Evolutionary conservation across 352 stramenopile species (phyloP).

Genomic region (Phytophthora pluvialis): DNA sequence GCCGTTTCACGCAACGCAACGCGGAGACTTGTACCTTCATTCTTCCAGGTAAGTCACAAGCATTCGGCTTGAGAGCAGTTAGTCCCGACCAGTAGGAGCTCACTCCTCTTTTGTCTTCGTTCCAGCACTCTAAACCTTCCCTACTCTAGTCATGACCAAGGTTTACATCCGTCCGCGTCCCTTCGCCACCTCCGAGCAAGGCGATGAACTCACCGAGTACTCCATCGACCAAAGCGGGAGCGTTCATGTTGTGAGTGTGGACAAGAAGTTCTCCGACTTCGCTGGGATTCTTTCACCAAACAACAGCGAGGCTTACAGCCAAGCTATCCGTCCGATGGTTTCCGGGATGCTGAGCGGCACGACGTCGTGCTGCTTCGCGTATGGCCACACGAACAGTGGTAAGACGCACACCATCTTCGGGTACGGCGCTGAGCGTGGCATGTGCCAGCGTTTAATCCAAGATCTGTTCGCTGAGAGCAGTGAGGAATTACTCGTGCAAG

Average conservation of each 20-base stretch:
- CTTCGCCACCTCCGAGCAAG: constrained; percentile 33
- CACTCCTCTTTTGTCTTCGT: no score
- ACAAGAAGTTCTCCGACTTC: constrained; percentile 42
- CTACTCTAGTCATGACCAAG: constrained; percentile 36
- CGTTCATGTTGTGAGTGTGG: not conserved
- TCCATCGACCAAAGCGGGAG: constrained; percentile 1
- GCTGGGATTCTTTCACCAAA: constrained; percentile 43
- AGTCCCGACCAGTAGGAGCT: no score
- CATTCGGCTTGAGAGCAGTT: no score
- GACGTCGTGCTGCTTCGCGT: constrained; percentile 64
- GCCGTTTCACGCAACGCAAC: no score
- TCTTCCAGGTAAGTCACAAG: no score
- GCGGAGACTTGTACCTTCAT: no score
- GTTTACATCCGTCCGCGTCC: constrained; percentile 49
- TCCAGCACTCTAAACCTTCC: no score
- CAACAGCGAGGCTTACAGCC: constrained; percentile 41
- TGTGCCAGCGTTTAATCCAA: constrained; percentile 45
- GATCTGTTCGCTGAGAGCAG: constrained; percentile 39
- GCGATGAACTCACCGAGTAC: constrained; percentile 33
- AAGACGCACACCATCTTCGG: constrained; percentile 76
- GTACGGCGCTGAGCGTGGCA: constrained; percentile 46
- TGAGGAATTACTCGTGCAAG: constrained; percentile 40
- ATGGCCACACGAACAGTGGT: constrained; percentile 63
- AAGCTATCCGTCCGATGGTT: constrained; percentile 42
- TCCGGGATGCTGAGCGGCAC: constrained; percentile 29